These are phyloP conservation scores for Candida maris DNA, from an alignment of 805 yeast species.

Conservation along the genomic window DNA sequence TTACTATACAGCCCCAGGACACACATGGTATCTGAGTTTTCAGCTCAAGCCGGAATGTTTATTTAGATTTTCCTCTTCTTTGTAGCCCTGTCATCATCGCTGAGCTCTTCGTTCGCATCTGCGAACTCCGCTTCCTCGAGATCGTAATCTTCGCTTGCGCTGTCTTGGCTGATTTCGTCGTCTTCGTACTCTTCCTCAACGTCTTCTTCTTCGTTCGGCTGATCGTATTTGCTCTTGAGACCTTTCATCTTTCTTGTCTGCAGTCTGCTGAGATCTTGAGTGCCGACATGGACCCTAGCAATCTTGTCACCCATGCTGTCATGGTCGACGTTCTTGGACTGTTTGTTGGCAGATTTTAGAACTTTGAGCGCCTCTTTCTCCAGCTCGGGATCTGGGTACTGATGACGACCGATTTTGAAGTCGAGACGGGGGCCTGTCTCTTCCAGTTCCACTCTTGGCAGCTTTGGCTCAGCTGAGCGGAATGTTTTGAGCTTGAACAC, in stretches of 20 bases:
- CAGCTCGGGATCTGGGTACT: constrained; percentile 77
- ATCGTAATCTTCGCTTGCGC: constrained; percentile 13
- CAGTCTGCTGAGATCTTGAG: constrained; percentile 82
- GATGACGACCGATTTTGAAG: constrained; percentile 85
- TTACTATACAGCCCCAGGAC: no score
- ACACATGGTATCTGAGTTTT: no score
- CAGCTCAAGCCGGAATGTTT: no score
- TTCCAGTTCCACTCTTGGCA: constrained; percentile 90
- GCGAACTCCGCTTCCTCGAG: constrained; percentile 22
- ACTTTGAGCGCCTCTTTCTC: constrained; percentile 82
- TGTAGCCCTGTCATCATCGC: constrained; percentile 18
- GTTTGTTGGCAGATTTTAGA: constrained; percentile 79
- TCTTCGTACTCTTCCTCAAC: constrained; percentile 42
- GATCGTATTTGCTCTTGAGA: constrained; percentile 82
- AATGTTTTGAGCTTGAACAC: constrained; percentile 82
- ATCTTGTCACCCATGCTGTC: constrained; percentile 94
- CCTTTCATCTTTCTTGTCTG: constrained; percentile 99
- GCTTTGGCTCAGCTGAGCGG: constrained; percentile 72
- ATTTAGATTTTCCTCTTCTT: constrained; percentile 26
- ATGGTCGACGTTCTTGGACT: constrained; percentile 82
- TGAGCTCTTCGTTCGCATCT: constrained; percentile 25
- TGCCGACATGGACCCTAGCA: constrained; percentile 94
- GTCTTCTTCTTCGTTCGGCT: constrained; percentile 51
- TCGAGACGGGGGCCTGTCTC: constrained; percentile 96
- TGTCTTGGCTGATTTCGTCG: constrained; percentile 17